Evolutionary conservation across 345 rosid species (phyloP), one percentile per base, ranked within the genome.

Genomic region (Carallia pectinifolia): DNA sequence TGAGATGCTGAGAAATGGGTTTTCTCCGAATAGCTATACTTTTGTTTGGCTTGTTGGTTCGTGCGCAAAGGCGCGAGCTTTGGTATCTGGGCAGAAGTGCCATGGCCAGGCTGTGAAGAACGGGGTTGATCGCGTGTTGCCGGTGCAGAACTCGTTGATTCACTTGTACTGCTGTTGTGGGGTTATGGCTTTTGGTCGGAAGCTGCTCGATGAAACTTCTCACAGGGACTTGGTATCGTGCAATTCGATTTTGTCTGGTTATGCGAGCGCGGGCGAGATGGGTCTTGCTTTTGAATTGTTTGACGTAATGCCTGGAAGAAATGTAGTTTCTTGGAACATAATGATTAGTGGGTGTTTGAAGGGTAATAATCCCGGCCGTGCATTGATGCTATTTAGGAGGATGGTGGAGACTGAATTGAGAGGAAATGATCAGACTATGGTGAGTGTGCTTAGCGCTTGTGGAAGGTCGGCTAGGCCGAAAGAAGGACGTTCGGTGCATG

Each of bases 401-500:
- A 89, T 91, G 90, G 68, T 59, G 23, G 34, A 63, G 70, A 27
- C 37, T 55, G 87, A 90, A 37, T 64, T 85, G 4, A 68, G 13
- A 60, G 86, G 83, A 23, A 85, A 79, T 5, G 73, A 72, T 75
- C 73, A 64, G 10, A 86, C 90, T 3, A 71, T 89, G 65, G 85
- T 71, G 30, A 73, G 78, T 53, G 65, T 82, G 62, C 61, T 89
- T 19, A 77, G 75, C 50, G 94, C 89, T 16, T 87, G 94, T 72
- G 83, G 86, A 2, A 80, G 84, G 84, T 89, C 94, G 4, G 83
- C 82, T 58, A 87, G 94, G 64, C 16, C 85, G 40, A 87, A 78
- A 55, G 90, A 91, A 61, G 95, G 97, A 58, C 82, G 85, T 81
- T 91, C 92, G 1, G 86, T 86, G 58, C 92, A 91, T 75, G 95